Evolutionary conservation across 2,329 filamentous ascomycete genomes (phyloP).

Genomic region (Microdochium paspali): DNA sequence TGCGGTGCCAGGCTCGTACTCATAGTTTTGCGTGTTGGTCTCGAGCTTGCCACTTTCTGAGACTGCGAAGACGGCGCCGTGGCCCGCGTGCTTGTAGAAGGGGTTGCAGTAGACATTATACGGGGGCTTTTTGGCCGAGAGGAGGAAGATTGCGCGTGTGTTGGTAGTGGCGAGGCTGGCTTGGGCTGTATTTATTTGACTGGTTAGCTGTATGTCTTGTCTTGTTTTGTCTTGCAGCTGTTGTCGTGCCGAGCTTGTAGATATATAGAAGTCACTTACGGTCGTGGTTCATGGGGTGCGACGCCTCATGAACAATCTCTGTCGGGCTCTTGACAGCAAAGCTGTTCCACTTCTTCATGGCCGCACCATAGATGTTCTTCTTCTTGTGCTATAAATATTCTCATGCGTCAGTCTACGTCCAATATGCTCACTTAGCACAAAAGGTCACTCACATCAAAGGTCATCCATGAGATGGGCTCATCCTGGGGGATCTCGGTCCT

Average conservation of each 20-base stretch:
- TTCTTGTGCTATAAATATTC: slow-evolving; percentile 54
- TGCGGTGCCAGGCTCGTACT: slow-evolving; percentile 59
- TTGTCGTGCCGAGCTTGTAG: slow-evolving; percentile 3
- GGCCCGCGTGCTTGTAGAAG: slow-evolving; percentile 79
- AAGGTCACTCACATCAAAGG: slow-evolving; percentile 65
- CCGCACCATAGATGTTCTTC: slow-evolving; percentile 80
- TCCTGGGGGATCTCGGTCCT: slow-evolving; percentile 72
- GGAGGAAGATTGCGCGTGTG: slow-evolving; percentile 81
- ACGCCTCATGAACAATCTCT: slow-evolving; percentile 65
- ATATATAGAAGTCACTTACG: slow-evolving; percentile 51
- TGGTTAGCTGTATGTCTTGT: background rate
- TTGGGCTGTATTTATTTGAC: slow-evolving; percentile 37
- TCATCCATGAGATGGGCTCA: slow-evolving; percentile 91
- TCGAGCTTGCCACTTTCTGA: slow-evolving; percentile 46
- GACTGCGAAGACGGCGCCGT: slow-evolving; percentile 67
- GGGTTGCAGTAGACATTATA: slow-evolving; percentile 84
- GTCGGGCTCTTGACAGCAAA: slow-evolving; percentile 68
- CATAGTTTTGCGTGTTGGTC: slow-evolving; percentile 62
- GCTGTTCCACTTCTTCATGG: slow-evolving; percentile 90
- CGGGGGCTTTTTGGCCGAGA: slow-evolving; percentile 68
- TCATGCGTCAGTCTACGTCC: background rate
- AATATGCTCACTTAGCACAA: background rate
- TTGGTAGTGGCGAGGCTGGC: slow-evolving; percentile 64
- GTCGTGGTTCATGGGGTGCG: slow-evolving; percentile 68
- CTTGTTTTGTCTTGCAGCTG: background rate